Evolutionary conservation across 306 rosid species (phyloP), one percentile per base, ranked within the genome.

Genomic region (Lathyrus tuberosus): DNA sequence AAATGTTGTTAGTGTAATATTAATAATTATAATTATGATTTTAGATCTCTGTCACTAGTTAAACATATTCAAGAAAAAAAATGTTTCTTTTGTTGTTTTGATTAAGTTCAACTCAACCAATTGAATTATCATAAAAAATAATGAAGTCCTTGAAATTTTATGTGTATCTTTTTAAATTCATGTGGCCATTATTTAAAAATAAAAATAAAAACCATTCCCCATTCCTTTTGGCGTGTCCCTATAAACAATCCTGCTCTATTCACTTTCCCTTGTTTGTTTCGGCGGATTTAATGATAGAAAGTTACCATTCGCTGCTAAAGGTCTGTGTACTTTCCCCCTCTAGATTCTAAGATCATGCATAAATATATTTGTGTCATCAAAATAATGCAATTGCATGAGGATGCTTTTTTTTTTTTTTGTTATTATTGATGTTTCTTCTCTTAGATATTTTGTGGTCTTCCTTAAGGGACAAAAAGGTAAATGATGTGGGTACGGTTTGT

Each of bases 381-480:
- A 69, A 57, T 28, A 37, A 57, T 57, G 20, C 49, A 58, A 17
- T 28, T 57, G 20, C 40, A 58, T 30, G 16, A 43, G 10, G 15
- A 10, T 70, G 38, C n/a, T n/a, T n/a, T n/a, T n/a, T n/a, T n/a
- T n/a, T n/a, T 37, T 65, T 28, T 28, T 57, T 57, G 3, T 57
- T 28, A 53, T 53, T 24, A 14, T 38, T 65, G 37, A 40, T 52
- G 33, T 59, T 41, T 24, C 17, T 52, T 53, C 10, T 15, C 66
- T 31, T 10, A 63, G 76, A 77, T 77, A 62, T 57, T 77, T 64
- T 70, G 13, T 73, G 76, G 63, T 77, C 67, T 53, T 40, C 11
- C 42, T 59, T 70, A 20, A 2, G 49, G 75, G 18, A 43, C 41
- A 60, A 53, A 61, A 35, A 54, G 73, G 28, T 33, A 75, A 33